Base-by-base conservation (phyloP, 495 filamentous ascomycete genomes). In the Penicillium longicatenatum region DNA sequence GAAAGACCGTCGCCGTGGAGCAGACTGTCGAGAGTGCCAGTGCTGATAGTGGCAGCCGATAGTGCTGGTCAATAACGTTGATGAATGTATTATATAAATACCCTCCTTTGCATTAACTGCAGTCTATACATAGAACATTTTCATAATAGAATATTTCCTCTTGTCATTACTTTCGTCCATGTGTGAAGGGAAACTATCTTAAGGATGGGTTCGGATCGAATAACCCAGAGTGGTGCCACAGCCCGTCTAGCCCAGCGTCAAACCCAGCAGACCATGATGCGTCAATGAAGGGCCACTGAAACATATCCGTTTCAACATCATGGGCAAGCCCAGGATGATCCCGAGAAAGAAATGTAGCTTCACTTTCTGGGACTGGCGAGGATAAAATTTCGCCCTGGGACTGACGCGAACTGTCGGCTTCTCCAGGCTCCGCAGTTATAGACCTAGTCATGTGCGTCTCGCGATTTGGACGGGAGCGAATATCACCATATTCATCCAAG, bases 261-360 rank as follows among this genome's bases (percentile, higher is more conserved):
- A 78, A 75, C 2, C 73, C 73, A 21, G 66, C 59, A 9, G 75
- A 71, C 75, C 74, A 78, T 8, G 70, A 73, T 19, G 68, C 74
- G 51, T 77, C 73, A 31, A 77, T 71, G 46, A 78, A 78, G 2
- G 74, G 75, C 75, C 75, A 78, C 52, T 78, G 71, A 51, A 76
- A 65, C 70, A 78, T 75, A 31, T 78, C 75, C 0, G 70, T 62
- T 33, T 78, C 75, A 6, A 73, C 47, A 26, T 75, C 69, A 44
- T 73, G 68, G 41, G 54, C 62, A 8, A 55, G 3, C 8, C 52
- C 29, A 52, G 52, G 21, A 22, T 53, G 37, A 0, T 71, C 64
- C 9, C 60, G 51, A 11, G 49, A 6, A 31, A 60, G 52, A 45
- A 58, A 46, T 1, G 45, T 41, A 29, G 21, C 9, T 2, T 65